Evolutionary conservation across 2,329 filamentous ascomycete genomes (phyloP).

Genomic region (Alternaria incomplexa): DNA sequence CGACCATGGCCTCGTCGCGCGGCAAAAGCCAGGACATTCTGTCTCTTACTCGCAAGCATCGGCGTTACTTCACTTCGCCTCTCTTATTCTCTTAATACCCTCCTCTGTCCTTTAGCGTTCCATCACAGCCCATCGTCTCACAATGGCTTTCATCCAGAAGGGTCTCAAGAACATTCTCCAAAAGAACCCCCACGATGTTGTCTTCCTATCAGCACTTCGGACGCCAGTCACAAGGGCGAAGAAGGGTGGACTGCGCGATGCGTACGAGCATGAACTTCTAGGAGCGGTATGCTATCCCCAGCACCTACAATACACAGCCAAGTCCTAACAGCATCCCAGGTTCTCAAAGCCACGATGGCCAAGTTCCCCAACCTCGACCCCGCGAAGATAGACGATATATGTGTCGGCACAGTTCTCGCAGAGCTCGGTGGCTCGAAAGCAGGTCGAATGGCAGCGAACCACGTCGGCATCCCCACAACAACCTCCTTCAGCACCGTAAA

Average conservation of each 20-base stretch:
- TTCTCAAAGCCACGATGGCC: slow-evolving; percentile 70
- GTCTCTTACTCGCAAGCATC: slow-evolving; percentile 3
- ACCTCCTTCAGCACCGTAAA: slow-evolving; percentile 88
- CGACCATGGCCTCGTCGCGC: slow-evolving; percentile 28
- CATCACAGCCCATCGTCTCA: slow-evolving; percentile 7
- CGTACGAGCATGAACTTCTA: slow-evolving; percentile 89
- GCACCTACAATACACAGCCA: slow-evolving; percentile 49
- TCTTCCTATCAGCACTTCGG: slow-evolving; percentile 88
- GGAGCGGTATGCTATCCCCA: slow-evolving; percentile 55
- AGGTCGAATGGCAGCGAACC: slow-evolving; percentile 86
- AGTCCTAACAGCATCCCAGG: slow-evolving; percentile 36
- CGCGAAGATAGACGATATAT: slow-evolving; percentile 75
- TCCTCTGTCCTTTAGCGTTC: slow-evolving; percentile 18
- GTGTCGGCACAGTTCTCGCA: slow-evolving; percentile 86
- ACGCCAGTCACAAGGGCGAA: slow-evolving; percentile 85
- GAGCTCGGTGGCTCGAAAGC: slow-evolving; percentile 92
- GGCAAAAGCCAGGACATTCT: slow-evolving; percentile 12
- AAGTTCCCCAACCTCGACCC: slow-evolving; percentile 76
- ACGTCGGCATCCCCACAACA: slow-evolving; percentile 75
- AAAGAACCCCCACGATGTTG: slow-evolving; percentile 80
- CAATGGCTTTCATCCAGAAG: slow-evolving; percentile 58
- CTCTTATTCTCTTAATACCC: slow-evolving; percentile 6
- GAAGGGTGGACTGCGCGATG: slow-evolving; percentile 83
- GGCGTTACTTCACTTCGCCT: not conserved
- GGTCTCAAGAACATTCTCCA: slow-evolving; percentile 78